Evolutionary conservation across 148 eudicot species (phyloP).

Genomic region (Rhododendron williamsianum): DNA sequence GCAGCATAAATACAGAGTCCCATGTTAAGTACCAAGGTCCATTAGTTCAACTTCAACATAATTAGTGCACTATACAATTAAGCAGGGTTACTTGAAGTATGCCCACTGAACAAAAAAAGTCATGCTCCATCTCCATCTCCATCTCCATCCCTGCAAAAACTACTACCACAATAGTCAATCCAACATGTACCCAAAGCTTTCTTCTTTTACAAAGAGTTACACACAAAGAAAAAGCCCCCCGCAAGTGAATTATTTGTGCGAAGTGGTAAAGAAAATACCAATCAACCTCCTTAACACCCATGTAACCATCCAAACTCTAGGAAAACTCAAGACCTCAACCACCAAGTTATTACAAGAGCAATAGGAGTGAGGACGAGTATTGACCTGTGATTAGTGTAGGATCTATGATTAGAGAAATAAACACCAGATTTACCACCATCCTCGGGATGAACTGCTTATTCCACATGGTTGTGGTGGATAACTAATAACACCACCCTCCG

Average conservation of each 20-base stretch:
- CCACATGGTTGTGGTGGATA: background rate
- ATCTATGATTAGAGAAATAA: background rate
- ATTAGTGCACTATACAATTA: background rate
- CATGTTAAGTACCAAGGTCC: background rate
- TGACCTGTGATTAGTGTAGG: too few species aligned
- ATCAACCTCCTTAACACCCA: background rate
- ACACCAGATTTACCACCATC: background rate
- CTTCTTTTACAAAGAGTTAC: background rate
- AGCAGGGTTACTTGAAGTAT: background rate
- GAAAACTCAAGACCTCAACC: background rate
- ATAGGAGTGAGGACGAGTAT: too few species aligned
- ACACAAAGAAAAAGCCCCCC: background rate
- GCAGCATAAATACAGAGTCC: background rate
- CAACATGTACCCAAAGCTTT: background rate
- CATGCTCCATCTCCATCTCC: background rate
- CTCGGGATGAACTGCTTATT: background rate
- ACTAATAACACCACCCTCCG: background rate
- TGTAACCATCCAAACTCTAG: background rate
- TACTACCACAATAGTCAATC: background rate
- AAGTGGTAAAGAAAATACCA: background rate
- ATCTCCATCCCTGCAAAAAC: background rate
- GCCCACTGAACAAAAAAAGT: background rate
- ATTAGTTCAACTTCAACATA: background rate
- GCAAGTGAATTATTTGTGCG: background rate
- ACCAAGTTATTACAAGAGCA: background rate